Base-by-base conservation (phyloP, 2,329 filamentous ascomycete species). In the Trichoderma sp. region DNA sequence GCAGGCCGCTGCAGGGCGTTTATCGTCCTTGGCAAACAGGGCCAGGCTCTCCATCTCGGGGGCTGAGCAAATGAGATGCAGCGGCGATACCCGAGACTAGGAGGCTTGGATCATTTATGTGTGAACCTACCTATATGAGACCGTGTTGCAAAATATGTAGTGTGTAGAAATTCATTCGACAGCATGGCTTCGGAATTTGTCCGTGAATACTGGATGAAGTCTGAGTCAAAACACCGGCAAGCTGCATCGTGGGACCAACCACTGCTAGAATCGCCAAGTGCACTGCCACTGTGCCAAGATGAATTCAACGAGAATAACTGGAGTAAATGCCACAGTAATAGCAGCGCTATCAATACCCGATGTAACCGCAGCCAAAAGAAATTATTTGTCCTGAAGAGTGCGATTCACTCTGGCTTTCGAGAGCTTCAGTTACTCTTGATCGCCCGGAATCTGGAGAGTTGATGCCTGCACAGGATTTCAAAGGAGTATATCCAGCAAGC, bases 61-160 rank as follows among this genome's bases (percentile, higher is more conserved):
- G 46, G 46, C 46, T 49, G 46, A 21, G 46, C 46, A 49, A 49
- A 34, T 34, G 18, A 28, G 43, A 11, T 51, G 59, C 16, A 34
- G 28, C 59, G 59, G 59, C 59, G 59, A 63, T 18, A 63, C 49
- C 59, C 59, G 59, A 32, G 59, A 24, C n/a, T 49, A 49, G 46
- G 21, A 49, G 39, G 39, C 18, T n/a, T 43, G 39, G 39, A 43
- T 43, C 39, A n/a, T n/a, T 18, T 8, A 43, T n/a, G 10, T 43
- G 16, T 39, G 37, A 18, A 1, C 18, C 7, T 43, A 13, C 13
- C 32, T 13, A 13, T 5, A 34, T 32, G 14, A 16, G 37, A 39
- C 6, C 1, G 37, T 39, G 37, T 7, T 18, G 5, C 37, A 43
- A n/a, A 8, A 11, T 11, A 8, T 46, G n/a, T 4, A 24, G 8